Evolutionary conservation across 176 grass and related monocot genomes (phyloP).

Genomic region (Phyllostachys edulis): DNA sequence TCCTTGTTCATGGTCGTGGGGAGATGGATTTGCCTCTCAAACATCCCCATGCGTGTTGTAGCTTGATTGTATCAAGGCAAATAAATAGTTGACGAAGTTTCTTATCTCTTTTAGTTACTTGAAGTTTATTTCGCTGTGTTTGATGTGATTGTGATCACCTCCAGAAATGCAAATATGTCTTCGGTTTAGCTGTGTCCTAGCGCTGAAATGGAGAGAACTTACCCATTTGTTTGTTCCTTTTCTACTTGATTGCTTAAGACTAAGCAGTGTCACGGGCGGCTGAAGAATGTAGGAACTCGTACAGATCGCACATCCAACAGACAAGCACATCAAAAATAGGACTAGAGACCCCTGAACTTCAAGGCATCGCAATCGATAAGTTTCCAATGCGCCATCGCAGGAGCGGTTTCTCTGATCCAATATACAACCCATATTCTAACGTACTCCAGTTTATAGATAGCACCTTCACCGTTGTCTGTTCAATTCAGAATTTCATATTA

Average conservation of each 20-base stretch:
- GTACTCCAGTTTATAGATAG: neutral
- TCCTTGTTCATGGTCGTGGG: neutral
- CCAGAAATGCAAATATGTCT: neutral
- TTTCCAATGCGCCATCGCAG: neutral
- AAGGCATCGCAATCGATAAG: neutral
- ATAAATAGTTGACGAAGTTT: neutral
- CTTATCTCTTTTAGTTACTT: neutral
- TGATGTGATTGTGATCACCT: neutral
- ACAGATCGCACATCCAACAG: neutral
- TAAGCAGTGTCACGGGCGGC: neutral
- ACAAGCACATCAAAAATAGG: neutral
- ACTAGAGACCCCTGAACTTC: neutral
- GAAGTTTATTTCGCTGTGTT: neutral
- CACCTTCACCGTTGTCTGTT: neutral
- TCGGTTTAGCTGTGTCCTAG: neutral
- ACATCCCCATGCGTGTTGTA: conserved; percentile 16
- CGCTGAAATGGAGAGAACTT: neutral
- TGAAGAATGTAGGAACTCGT: neutral
- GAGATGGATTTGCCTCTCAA: neutral
- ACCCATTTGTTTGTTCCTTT: neutral
- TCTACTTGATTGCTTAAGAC: neutral
- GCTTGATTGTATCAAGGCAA: conserved; percentile 15
- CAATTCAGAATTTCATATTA: neutral
- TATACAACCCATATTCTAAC: neutral
- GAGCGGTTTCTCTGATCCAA: neutral